These are phyloP conservation scores for Platanthera zijinensis DNA, from an alignment of 106 monocot species.

Conservation along the genomic window DNA sequence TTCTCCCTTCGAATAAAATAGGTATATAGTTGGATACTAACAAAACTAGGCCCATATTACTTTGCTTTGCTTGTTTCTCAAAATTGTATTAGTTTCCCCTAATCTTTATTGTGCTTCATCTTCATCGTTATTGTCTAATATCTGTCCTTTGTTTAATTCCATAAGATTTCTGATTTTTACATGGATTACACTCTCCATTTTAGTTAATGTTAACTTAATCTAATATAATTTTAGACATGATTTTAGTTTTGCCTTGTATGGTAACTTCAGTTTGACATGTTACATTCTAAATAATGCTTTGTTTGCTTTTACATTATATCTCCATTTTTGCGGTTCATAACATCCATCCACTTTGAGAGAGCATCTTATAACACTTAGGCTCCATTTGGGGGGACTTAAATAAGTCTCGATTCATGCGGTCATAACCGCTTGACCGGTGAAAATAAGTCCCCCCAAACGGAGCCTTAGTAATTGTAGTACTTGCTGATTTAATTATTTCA, in stretches of 20 bases:
- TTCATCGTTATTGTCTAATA: not conserved
- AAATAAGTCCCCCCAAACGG: too few species aligned
- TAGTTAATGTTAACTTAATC: not conserved
- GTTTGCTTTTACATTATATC: not conserved
- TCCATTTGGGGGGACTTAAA: too few species aligned
- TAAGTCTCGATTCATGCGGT: too few species aligned
- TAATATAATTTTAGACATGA: not conserved
- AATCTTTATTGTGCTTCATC: not conserved
- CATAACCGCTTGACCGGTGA: too few species aligned
- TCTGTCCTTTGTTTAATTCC: not conserved
- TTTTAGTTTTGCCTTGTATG: not conserved
- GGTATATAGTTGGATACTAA: not conserved
- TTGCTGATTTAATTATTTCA: too few species aligned
- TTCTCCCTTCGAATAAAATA: not conserved
- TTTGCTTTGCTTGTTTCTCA: not conserved
- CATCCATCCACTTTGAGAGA: not conserved
- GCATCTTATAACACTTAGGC: not conserved
- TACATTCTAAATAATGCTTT: not conserved
- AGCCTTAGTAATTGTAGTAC: too few species aligned
- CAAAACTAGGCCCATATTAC: not conserved
- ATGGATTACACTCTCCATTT: not conserved
- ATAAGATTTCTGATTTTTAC: not conserved
- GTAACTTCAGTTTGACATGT: not conserved
- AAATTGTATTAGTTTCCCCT: not conserved
- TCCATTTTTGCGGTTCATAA: not conserved